These are phyloP conservation scores for Pholiota conissans DNA, from an alignment of 768 basidiomycete genomes.

Conservation along the genomic window DNA sequence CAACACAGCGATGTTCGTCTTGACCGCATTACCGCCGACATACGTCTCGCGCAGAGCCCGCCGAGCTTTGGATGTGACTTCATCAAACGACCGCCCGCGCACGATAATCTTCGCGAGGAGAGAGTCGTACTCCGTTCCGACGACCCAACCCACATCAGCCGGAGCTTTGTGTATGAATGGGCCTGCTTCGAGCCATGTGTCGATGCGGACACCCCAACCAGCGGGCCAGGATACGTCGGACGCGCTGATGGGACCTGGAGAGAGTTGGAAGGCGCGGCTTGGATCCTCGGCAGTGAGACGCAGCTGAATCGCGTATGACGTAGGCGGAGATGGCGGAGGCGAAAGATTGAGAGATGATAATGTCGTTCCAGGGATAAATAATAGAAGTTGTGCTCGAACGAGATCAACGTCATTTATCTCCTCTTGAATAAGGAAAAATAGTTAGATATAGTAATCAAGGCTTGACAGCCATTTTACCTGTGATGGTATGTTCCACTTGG, in stretches of 20 bases:
- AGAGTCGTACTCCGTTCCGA: slow-evolving; percentile 83
- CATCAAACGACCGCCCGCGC: slow-evolving; percentile 78
- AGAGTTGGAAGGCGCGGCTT: slow-evolving; percentile 71
- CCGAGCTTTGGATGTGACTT: slow-evolving; percentile 80
- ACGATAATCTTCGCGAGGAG: slow-evolving; percentile 85
- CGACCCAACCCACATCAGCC: slow-evolving; percentile 23
- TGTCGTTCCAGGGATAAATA: slow-evolving; percentile 62
- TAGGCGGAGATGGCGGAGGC: slow-evolving; percentile 65
- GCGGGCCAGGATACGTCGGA: slow-evolving; percentile 69
- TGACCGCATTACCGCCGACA: slow-evolving; percentile 53
- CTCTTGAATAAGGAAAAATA: slow-evolving; percentile 43
- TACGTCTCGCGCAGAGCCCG: slow-evolving; percentile 82
- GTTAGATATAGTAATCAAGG: too few species aligned
- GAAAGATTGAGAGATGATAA: slow-evolving; percentile 72
- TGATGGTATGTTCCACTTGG: slow-evolving; percentile 92
- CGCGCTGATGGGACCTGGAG: slow-evolving; percentile 81
- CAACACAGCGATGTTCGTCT: slow-evolving; percentile 33
- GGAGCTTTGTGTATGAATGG: slow-evolving; percentile 43
- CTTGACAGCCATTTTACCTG: too few species aligned
- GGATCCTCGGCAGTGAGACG: slow-evolving; percentile 91
- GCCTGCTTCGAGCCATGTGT: slow-evolving; percentile 81
- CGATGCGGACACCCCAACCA: slow-evolving; percentile 84
- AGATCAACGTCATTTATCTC: slow-evolving; percentile 89
- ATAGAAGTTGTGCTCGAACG: slow-evolving; percentile 86
- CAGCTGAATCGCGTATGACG: slow-evolving; percentile 82